Evolutionary conservation across 495 filamentous ascomycete species (phyloP).

Genomic region (Xylaria venustula): DNA sequence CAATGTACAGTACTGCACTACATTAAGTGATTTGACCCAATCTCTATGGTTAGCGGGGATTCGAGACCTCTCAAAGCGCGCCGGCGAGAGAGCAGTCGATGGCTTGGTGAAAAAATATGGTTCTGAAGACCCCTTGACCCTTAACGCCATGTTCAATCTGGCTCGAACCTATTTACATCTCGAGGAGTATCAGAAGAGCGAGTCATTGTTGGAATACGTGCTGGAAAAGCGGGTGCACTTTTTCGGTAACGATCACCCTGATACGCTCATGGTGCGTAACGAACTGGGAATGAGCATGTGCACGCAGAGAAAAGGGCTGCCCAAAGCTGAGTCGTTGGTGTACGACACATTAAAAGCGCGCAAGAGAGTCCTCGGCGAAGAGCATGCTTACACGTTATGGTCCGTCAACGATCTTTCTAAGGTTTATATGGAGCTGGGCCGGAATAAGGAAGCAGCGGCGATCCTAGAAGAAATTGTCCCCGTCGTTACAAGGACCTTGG

Average conservation of each 20-base stretch:
- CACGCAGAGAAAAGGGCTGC: constrained; percentile 9
- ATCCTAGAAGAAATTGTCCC: constrained; percentile 29
- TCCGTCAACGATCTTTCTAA: constrained; percentile 37
- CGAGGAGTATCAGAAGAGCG: constrained; percentile 12
- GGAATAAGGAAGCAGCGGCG: constrained; percentile 22
- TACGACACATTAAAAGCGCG: constrained; percentile 21
- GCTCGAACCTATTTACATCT: constrained; percentile 26
- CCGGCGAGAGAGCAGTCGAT: constrained; percentile 21
- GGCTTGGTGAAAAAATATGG: constrained; percentile 18
- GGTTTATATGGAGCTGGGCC: constrained; percentile 27
- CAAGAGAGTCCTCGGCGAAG: constrained; percentile 28
- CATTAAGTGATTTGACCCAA: not conserved
- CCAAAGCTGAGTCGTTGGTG: constrained; percentile 23
- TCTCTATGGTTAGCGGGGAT: constrained; percentile 4
- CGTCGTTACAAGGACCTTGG: constrained; percentile 25
- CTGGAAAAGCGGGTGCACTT: constrained; percentile 15
- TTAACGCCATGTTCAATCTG: constrained; percentile 26
- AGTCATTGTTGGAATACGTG: constrained; percentile 13
- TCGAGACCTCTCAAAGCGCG: constrained; percentile 6
- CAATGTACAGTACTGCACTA: constrained; percentile 2
- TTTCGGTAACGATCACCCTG: constrained; percentile 21
- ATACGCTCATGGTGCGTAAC: constrained; percentile 23
- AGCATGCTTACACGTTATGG: constrained; percentile 37
- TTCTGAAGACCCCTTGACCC: constrained; percentile 19
- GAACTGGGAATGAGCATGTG: constrained; percentile 25